Evolutionary conservation across 2,329 filamentous ascomycete genomes (phyloP).

Genomic region (Penicillium corylophilum): DNA sequence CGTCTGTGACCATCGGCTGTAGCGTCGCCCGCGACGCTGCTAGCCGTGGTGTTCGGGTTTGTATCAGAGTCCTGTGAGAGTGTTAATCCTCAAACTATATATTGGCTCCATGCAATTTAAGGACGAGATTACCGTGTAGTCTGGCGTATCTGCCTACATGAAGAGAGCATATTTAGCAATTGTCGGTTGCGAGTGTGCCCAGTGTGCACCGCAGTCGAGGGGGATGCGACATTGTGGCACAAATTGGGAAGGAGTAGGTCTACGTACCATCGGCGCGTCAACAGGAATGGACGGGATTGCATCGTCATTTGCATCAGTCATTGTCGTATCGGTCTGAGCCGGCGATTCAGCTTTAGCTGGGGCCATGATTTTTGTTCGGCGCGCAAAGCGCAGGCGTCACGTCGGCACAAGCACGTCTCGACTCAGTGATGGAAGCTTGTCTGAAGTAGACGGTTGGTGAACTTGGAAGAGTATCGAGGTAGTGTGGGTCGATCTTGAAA

Average conservation of each 20-base stretch:
- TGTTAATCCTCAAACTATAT: background rate
- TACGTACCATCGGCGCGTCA: conserved; percentile 43
- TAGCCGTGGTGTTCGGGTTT: conserved; percentile 68
- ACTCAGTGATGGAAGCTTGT: conserved; percentile 2
- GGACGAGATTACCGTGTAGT: conserved; percentile 54
- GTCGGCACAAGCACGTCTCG: conserved; percentile 13
- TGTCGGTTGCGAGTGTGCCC: background rate
- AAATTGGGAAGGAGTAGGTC: background rate
- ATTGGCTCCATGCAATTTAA: background rate
- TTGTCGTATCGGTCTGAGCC: conserved; percentile 48
- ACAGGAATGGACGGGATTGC: conserved; percentile 37
- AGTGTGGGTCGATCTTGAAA: background rate
- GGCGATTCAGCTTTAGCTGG: conserved; percentile 41
- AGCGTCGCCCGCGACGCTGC: conserved; percentile 78
- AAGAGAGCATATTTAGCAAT: conserved; percentile 9
- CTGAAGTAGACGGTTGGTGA: background rate
- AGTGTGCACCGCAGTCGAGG: background rate
- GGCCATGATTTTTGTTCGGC: conserved; percentile 39
- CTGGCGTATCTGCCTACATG: conserved; percentile 56
- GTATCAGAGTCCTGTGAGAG: conserved; percentile 60
- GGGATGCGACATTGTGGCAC: background rate
- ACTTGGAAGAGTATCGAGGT: background rate
- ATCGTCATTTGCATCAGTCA: conserved; percentile 45
- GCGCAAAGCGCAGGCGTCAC: conserved; percentile 25
- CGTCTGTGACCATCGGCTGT: conserved; percentile 75